These are phyloP conservation scores for Crassisporium funariophilum DNA, from an alignment of 768 basidiomycete species.

Conservation along the genomic window DNA sequence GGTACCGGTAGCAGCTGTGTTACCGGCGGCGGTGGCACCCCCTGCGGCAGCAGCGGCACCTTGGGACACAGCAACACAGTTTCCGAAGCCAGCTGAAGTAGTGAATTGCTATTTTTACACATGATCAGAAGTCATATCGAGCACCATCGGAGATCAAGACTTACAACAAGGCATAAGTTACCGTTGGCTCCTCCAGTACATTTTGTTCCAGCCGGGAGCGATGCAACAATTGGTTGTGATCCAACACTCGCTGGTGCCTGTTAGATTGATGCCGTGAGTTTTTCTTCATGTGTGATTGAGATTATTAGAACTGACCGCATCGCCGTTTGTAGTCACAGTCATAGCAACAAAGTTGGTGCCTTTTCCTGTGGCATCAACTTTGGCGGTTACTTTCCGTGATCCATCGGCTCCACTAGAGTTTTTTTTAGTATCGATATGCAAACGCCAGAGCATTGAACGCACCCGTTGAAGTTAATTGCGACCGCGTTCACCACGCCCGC, in stretches of 20 bases:
- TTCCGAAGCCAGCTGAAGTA: conserved; percentile 53
- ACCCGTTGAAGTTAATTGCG: conserved; percentile 52
- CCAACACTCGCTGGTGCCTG: conserved; percentile 41
- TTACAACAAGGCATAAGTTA: conserved; percentile 51
- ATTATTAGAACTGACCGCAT: conserved; percentile 37
- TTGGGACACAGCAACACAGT: conserved; percentile 53
- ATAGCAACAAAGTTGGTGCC: conserved; percentile 39
- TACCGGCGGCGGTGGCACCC: conserved; percentile 11
- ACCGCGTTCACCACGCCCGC: conserved; percentile 44
- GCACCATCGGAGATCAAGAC: conserved; percentile 15
- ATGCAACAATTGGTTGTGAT: conserved; percentile 42
- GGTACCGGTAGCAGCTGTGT: conserved; percentile 14
- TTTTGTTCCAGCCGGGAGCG: conserved; percentile 49
- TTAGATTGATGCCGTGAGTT: neutral
- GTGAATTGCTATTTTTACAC: conserved; percentile 39
- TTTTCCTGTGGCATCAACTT: conserved; percentile 48
- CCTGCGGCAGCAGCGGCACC: conserved; percentile 21
- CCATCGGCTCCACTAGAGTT: conserved; percentile 40
- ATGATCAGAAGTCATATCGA: neutral
- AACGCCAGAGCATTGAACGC: no score
- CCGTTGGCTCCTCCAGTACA: conserved; percentile 50
- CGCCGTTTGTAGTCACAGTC: conserved; percentile 48
- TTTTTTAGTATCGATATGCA: neutral
- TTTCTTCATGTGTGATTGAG: neutral
- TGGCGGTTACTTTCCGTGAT: conserved; percentile 46